Evolutionary conservation across 1,284 basidiomycete species (phyloP).

Genomic region (Coniferiporia weirii): DNA sequence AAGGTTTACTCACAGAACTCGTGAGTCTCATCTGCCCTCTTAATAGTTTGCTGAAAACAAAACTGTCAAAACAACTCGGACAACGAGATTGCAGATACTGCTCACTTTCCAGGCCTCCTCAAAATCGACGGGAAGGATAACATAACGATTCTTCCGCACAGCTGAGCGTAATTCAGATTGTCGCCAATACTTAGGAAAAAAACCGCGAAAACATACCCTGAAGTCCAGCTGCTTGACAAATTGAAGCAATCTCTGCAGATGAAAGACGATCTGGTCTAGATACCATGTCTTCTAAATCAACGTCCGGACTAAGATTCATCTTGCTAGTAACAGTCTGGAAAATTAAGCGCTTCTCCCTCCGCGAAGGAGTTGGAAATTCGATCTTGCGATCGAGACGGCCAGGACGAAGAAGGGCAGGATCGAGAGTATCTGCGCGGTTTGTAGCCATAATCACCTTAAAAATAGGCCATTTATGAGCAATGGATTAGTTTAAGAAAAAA

Average conservation of each 20-base stretch:
- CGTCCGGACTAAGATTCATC: conserved; percentile 98
- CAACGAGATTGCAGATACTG: conserved; percentile 46
- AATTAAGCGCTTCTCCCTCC: conserved; percentile 94
- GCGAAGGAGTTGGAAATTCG: conserved; percentile 93
- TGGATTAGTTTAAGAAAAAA: background rate
- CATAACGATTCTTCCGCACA: conserved; percentile 96
- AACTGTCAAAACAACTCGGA: conserved; percentile 26
- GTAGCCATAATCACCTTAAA: conserved; percentile 95
- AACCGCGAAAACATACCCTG: conserved; percentile 59
- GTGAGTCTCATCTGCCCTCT: conserved; percentile 88
- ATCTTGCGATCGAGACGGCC: conserved; percentile 99
- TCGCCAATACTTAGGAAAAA: background rate
- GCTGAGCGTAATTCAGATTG: conserved; percentile 42
- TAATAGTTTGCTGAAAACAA: conserved; percentile 79
- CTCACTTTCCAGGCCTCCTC: conserved; percentile 98
- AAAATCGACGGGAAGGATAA: conserved; percentile 96
- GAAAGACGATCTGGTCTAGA: conserved; percentile 95
- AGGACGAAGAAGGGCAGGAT: conserved; percentile 95
- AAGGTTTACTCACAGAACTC: conserved; percentile 78
- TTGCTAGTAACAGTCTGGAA: conserved; percentile 98
- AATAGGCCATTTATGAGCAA: too few relatives aligned
- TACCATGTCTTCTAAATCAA: conserved; percentile 98
- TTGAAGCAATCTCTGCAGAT: conserved; percentile 92
- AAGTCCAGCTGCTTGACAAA: conserved; percentile 95
- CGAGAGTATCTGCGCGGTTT: conserved; percentile 92